Conservation (phyloP, 78 protist species). For the Dictyostelium capitatum region DNA sequence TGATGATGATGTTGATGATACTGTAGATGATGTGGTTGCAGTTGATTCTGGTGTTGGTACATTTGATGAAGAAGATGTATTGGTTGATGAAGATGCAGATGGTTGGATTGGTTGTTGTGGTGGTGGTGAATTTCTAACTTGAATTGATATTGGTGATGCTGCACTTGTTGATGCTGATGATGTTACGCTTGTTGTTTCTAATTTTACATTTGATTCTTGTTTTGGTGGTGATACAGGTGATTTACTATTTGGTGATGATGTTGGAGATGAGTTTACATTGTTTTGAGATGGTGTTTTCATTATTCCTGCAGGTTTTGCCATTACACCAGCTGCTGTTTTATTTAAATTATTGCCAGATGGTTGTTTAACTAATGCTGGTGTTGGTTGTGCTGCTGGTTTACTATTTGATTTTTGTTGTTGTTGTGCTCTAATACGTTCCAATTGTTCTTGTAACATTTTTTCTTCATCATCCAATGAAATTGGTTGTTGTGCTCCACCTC, state of each 20-base stretch:
- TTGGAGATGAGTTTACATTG: background rate
- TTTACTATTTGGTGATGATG: constrained; percentile 3
- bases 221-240: constrained; percentile 29
- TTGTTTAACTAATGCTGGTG: constrained; percentile 33
- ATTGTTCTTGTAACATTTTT: constrained; percentile 58
- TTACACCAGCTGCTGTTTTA: background rate
- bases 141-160: constrained; percentile 47
- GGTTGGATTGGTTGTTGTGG: constrained; percentile 46
- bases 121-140: constrained; percentile 49
- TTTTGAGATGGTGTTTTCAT: background rate
- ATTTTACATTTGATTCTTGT: background rate
- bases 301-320: background rate
- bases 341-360: constrained; percentile 32
- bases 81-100: background rate
- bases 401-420: constrained; percentile 39
- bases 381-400: constrained; percentile 11
- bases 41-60: constrained; percentile 38
- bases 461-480: constrained; percentile 61
- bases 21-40: background rate
- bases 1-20: background rate
- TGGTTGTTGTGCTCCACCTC: constrained; percentile 22
- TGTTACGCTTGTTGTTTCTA: background rate
- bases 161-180: background rate
- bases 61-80: background rate
- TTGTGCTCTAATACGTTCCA: constrained; percentile 60